A percentile compares a stretch with the other conserved stretches of the same genome.
These are phyloP conservation scores for Chalciporus pseudorubinellus DNA, from an alignment of 768 basidiomycete genomes.

Conservation along the genomic window DNA sequence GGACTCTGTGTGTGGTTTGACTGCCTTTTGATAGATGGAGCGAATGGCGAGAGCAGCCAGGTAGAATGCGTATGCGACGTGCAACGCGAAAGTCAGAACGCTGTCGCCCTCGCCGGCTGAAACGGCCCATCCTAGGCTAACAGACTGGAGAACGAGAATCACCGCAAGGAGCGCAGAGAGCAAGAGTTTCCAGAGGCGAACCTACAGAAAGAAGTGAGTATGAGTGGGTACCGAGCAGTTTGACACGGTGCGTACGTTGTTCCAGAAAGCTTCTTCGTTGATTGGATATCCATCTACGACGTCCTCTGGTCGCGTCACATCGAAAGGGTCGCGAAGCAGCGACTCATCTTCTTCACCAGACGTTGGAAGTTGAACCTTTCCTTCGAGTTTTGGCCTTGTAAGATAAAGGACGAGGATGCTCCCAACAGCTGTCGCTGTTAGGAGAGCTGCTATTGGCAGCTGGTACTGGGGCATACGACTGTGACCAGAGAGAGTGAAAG, in stretches of 20 bases:
- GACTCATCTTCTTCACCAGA: slow-evolving; percentile 23
- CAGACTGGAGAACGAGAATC: slow-evolving; percentile 49
- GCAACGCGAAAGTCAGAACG: slow-evolving; percentile 42
- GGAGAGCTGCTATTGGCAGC: slow-evolving; percentile 48
- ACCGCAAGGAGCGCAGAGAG: slow-evolving; percentile 45
- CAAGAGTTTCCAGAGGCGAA: slow-evolving; percentile 56
- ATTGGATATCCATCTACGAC: slow-evolving; percentile 64
- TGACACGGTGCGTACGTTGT: slow-evolving; percentile 37
- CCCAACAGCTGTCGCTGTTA: slow-evolving; percentile 41
- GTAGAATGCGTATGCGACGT: slow-evolving; percentile 59
- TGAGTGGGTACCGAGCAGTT: neutral
- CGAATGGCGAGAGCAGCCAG: slow-evolving; percentile 48
- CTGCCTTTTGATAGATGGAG: slow-evolving; percentile 48
- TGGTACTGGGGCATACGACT: slow-evolving; percentile 58
- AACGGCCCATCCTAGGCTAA: slow-evolving; percentile 51
- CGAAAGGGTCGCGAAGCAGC: slow-evolving; percentile 53
- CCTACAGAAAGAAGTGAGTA: slow-evolving; percentile 38
- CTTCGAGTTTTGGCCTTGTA: slow-evolving; percentile 38
- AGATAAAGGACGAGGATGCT: slow-evolving; percentile 47
- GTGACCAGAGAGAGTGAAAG: neutral
- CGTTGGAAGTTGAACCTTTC: slow-evolving; percentile 51
- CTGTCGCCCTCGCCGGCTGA: slow-evolving; percentile 25
- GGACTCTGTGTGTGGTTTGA: slow-evolving; percentile 41
- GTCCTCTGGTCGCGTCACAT: slow-evolving; percentile 73
- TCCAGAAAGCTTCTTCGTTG: slow-evolving; percentile 59